phyloP scores from a whole-genome alignment of 2,329 filamentous ascomycete genomes.

The Verruconis gallopava region DNA sequence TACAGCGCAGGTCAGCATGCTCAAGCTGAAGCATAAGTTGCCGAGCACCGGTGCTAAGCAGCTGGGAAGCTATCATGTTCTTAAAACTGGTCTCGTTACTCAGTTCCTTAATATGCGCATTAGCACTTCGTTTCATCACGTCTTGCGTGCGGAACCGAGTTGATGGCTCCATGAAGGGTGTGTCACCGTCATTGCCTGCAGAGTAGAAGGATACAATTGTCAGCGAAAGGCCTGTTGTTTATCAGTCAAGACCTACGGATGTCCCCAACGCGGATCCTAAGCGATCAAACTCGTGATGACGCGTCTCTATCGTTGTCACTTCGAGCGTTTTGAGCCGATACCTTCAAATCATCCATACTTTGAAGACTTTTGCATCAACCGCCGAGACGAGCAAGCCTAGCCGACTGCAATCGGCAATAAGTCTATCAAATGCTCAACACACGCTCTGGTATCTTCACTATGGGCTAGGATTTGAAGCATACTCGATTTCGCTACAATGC shows the following conservation, averaged over 20 bases:
- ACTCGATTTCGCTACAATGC: too few species aligned
- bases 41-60: not conserved
- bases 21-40: not conserved
- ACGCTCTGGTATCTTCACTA: too few species aligned
- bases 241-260: not conserved
- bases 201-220: not conserved
- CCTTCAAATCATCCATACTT: too few species aligned
- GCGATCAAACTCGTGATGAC: not conserved
- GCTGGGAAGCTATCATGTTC: not conserved
- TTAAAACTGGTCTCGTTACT: conserved; percentile 2
- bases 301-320: not conserved
- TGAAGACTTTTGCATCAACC: too few species aligned
- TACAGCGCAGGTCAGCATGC: not conserved
- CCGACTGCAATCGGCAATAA: too few species aligned
- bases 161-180: not conserved
- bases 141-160: not conserved
- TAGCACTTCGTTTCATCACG: not conserved
- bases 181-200: not conserved
- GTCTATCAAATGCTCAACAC: too few species aligned
- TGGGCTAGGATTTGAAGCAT: too few species aligned
- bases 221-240: not conserved
- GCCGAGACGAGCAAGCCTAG: too few species aligned
- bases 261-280: not conserved
- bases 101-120: not conserved
- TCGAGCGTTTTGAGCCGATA: not conserved